Percentiles rank a stretch among this genome's conserved stretches.
Conservation (phyloP, 2,329 filamentous ascomycete genomes). For the Sporothrix globosa region DNA sequence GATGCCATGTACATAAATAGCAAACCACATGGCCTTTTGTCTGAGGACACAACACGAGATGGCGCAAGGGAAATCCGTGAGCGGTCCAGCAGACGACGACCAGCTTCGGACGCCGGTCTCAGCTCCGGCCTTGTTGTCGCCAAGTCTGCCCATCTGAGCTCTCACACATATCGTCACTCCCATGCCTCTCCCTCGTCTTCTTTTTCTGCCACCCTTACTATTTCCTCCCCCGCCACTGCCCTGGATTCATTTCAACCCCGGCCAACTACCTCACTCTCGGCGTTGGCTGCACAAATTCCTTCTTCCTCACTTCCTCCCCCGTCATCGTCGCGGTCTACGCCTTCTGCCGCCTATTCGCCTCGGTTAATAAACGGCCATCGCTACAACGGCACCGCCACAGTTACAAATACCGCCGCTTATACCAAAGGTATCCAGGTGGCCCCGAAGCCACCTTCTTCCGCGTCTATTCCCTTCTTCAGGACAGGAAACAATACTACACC, state of each 20-base stretch:
- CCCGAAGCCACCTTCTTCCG: conserved; percentile 42
- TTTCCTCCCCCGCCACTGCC: neutral
- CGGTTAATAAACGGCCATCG: neutral
- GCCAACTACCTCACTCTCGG: conserved; percentile 8
- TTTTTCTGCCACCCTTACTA: neutral
- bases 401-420: neutral
- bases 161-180: conserved; percentile 3
- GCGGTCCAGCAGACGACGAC: conserved; percentile 28
- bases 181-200: conserved; percentile 17
- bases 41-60: conserved; percentile 30
- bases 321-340: neutral
- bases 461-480: conserved; percentile 54
- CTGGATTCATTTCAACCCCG: neutral
- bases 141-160: conserved; percentile 13
- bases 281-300: neutral
- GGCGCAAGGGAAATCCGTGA: conserved; percentile 18
- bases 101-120: conserved; percentile 31
- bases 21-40: conserved; percentile 35
- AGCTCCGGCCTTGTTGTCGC: conserved; percentile 25
- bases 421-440: neutral
- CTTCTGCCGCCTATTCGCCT: neutral
- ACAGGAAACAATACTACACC: conserved; percentile 49
- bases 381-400: neutral
- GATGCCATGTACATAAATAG: conserved; percentile 38
- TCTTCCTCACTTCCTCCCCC: neutral